Conservation (phyloP, 2,329 filamentous ascomycete genomes). For the Aspergillus texensis region DNA sequence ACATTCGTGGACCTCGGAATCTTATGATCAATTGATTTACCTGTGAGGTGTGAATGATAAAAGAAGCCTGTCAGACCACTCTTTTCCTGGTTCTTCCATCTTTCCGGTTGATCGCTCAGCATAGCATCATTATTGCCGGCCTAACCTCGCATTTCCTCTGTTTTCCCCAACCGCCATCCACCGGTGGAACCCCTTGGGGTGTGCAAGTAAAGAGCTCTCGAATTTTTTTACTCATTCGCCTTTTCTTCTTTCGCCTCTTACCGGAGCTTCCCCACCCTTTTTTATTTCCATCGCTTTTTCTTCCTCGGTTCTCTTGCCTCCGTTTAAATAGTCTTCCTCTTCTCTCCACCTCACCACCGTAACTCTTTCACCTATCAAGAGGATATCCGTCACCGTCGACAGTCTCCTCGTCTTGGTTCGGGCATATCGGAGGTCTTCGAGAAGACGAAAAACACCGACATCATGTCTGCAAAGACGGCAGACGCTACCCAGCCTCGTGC, state of each 20-base stretch:
- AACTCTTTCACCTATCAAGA: background rate
- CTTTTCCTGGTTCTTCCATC: conserved; percentile 12
- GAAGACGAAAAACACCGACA: conserved; percentile 13
- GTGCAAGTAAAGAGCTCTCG: conserved; percentile 2
- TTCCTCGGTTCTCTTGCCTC: conserved; percentile 12
- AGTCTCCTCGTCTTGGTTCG: background rate
- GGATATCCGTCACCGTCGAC: conserved; percentile 1
- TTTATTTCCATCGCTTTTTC: conserved; percentile 8
- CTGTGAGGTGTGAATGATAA: conserved; percentile 6
- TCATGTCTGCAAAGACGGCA: conserved; percentile 40
- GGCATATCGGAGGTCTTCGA: conserved; percentile 5
- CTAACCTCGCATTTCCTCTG: conserved; percentile 13
- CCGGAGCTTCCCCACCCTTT: conserved; percentile 8
- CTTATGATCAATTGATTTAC: conserved; percentile 26
- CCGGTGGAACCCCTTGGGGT: conserved; percentile 19
- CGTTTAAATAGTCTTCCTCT: conserved; percentile 14
- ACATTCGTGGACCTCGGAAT: conserved; percentile 28
- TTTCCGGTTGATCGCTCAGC: conserved; percentile 14
- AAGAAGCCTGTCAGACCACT: conserved; percentile 14
- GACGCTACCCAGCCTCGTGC: conserved; percentile 37
- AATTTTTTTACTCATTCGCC: conserved; percentile 6
- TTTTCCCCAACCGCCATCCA: conserved; percentile 26
- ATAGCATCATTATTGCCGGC: conserved; percentile 8
- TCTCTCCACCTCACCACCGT: conserved; percentile 12
- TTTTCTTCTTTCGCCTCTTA: conserved; percentile 1